Evolutionary conservation across 2,329 filamentous ascomycete genomes (phyloP), one percentile per base, ranked within the genome.

Genomic region (Exophiala sp.): DNA sequence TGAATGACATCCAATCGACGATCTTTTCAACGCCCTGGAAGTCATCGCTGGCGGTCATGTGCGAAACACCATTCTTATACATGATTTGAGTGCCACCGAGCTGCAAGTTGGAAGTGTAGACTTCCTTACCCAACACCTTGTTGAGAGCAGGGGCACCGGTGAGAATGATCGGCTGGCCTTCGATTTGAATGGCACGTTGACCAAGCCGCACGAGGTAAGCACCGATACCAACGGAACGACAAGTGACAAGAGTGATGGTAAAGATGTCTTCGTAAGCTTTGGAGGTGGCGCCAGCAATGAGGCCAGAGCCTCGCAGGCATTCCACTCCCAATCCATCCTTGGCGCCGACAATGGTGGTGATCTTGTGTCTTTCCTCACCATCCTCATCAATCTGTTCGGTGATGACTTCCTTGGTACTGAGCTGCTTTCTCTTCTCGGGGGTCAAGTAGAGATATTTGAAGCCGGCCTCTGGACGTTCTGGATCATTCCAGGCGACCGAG

Each of bases 81-180:
- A 98, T 98, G 79, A 98, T 98, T 73, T 98, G 93, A n/a, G 93
- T 98, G 63, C 93, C 93, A 82, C 93, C 93, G 59, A 98, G 88
- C 77, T 98, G 93, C 66, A 98, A 74, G 79, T 98, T 98, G 54
- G 93, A 97, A 19, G 93, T 96, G 76, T 98, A 98, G 23, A 98
- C 91, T 72, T 98, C 93, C 62, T 94, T 89, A 64, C 93, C 93
- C 54, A 98, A 82, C 63, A 98, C 78, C 75, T 97, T 98, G 82
- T 98, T 98, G 69, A 98, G 85, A 52, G 93, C 93, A 58, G 88
- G 88, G 42, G 93, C 93, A 80, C 93, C 93, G 63, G 93, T 98
- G 57, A 98, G 81, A 65, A 98, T 98, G 69, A 98, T 98, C 32
- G 93, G 93, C 73, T 98, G 93, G 52, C 93, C 93, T 72, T 98